Percentiles rank a stretch among this genome's conserved stretches.
Conservation (phyloP, 2,329 filamentous ascomycete species). For the Bipolaris cookei region DNA sequence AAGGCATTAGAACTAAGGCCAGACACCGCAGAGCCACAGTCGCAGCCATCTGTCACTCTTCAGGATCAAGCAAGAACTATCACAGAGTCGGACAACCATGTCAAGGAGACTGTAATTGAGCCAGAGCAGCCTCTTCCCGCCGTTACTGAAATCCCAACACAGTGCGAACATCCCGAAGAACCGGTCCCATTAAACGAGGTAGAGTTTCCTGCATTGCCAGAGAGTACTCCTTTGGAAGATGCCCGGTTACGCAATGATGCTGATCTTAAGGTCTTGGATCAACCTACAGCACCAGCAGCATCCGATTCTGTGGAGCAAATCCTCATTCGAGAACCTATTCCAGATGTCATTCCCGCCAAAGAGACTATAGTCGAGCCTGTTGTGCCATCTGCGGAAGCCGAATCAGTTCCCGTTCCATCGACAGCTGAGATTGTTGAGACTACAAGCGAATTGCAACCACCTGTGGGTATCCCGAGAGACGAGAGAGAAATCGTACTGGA, state of each 20-base stretch:
- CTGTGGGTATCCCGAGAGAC: slow-evolving; percentile 11
- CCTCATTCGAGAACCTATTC: background rate
- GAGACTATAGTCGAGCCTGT: slow-evolving; percentile 1
- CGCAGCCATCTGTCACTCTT: background rate
- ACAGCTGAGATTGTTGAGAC: slow-evolving; percentile 4
- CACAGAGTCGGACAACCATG: background rate
- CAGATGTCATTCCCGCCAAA: background rate
- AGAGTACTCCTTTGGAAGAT: background rate
- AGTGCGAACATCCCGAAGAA: background rate
- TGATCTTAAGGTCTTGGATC: background rate
- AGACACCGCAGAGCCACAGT: background rate
- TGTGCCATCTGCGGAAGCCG: slow-evolving; percentile 8
- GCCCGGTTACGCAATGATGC: background rate
- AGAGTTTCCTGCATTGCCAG: slow-evolving; percentile 2
- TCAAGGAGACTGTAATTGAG: background rate
- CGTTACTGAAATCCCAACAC: background rate
- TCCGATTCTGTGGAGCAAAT: background rate
- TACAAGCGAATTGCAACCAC: slow-evolving; percentile 6
- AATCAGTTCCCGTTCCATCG: background rate
- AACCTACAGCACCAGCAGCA: background rate
- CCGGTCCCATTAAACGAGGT: background rate
- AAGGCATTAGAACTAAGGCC: background rate
- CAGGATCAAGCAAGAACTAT: background rate
- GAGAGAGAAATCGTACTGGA: slow-evolving; percentile 24
- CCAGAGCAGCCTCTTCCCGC: background rate